Percentiles rank a stretch among this genome's conserved stretches.
Evolutionary conservation across 208 protist species (phyloP).

Genomic region (Crithidia expoeki): DNA sequence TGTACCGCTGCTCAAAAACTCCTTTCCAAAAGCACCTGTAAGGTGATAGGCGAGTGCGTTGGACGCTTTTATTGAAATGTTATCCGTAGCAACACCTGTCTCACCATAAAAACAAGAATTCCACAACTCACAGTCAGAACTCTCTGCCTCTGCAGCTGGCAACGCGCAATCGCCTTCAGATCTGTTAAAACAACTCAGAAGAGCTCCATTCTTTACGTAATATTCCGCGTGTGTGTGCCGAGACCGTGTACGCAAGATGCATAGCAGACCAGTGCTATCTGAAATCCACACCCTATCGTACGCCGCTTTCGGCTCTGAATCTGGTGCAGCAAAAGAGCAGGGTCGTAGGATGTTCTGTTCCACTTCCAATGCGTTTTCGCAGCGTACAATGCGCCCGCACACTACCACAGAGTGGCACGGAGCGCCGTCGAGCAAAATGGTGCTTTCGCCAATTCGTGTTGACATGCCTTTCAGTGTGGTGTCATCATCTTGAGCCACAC

Average conservation of each 20-base stretch:
- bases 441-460: constrained; percentile 43
- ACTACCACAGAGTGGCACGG: constrained; percentile 46
- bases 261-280: constrained; percentile 27
- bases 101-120: too few species aligned
- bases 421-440: constrained; percentile 43
- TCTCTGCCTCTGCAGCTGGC: too few species aligned
- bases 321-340: neutral
- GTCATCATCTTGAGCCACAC: neutral
- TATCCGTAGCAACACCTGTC: too few species aligned
- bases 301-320: neutral
- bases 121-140: too few species aligned
- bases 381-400: constrained; percentile 54
- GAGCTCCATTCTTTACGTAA: neutral
- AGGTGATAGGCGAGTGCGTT: too few species aligned
- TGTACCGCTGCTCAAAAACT: neutral
- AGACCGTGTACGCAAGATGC: constrained; percentile 8
- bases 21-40: neutral
- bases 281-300: constrained; percentile 28
- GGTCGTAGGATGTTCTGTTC: neutral
- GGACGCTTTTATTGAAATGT: too few species aligned
- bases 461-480: neutral
- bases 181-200: neutral
- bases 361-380: constrained; percentile 23
- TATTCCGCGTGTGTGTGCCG: neutral
- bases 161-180: neutral